phyloP scores from a whole-genome alignment of 257 asterid species.

The Solanum stenotomum region DNA sequence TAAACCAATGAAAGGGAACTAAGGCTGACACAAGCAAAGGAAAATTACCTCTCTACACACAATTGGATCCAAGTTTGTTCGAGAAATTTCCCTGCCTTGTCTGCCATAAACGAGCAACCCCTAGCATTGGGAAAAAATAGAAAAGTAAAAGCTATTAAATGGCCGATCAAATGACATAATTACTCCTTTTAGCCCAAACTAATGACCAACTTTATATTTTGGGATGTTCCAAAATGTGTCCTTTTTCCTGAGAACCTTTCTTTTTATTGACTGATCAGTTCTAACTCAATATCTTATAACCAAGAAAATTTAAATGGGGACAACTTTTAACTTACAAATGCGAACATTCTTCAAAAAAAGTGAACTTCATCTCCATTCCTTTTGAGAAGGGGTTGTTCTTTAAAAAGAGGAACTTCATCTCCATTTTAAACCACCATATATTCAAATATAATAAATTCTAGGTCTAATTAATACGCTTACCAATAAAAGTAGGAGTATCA shows the following conservation, averaged over 20 bases:
- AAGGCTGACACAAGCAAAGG: not conserved
- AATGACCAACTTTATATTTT: not conserved
- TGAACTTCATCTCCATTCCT: not conserved
- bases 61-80: conserved; percentile 63
- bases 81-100: conserved; percentile 83
- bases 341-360: not conserved
- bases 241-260: not conserved
- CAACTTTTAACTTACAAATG: not conserved
- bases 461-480: not conserved
- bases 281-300: not conserved
- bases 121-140: conserved; percentile 25
- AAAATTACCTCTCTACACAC: conserved; percentile 73
- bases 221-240: not conserved
- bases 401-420: not conserved
- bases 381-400: not conserved
- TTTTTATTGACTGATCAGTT: not conserved
- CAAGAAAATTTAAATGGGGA: not conserved
- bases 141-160: not conserved
- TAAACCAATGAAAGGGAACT: conserved; percentile 2
- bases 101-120: conserved; percentile 96
- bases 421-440: not conserved
- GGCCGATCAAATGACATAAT: not conserved
- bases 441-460: not conserved
- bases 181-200: not conserved
- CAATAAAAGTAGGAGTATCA: not conserved